Evolutionary conservation across 1,139 yeast species (phyloP).

Genomic region (Eremothecium coryli): DNA sequence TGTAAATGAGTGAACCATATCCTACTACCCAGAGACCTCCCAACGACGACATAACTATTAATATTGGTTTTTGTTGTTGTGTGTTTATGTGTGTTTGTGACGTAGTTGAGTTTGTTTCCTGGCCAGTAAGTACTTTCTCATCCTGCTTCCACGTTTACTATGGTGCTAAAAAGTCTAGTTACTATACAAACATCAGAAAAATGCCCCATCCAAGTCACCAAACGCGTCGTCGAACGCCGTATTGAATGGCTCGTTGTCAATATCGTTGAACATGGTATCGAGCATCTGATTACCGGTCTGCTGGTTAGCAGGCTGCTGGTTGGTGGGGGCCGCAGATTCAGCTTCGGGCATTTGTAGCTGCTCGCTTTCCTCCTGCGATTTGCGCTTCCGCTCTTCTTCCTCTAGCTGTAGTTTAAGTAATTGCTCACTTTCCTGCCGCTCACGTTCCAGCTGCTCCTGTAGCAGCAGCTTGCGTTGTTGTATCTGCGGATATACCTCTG

Average conservation of each 20-base stretch:
- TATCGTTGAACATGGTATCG: constrained; percentile 24
- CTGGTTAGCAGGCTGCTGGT: constrained; percentile 12
- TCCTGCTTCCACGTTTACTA: too few relatives aligned
- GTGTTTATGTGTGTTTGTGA: too few relatives aligned
- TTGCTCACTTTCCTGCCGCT: constrained; percentile 7
- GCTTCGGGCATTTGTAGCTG: constrained; percentile 6
- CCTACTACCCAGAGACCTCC: constrained; percentile 73
- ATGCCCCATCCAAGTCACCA: constrained; percentile 30
- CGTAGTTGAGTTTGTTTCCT: too few relatives aligned
- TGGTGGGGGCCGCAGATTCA: constrained; percentile 3
- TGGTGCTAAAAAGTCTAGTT: too few relatives aligned
- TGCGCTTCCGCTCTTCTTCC: constrained; percentile 5
- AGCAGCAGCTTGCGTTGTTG: constrained; percentile 8
- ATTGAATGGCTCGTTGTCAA: constrained; percentile 26
- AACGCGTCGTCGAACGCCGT: constrained; percentile 29
- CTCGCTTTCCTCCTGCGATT: constrained; percentile 5
- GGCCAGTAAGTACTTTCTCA: too few relatives aligned
- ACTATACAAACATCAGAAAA: constrained; percentile 16
- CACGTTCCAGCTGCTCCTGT: constrained; percentile 7
- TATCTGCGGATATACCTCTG: constrained; percentile 5
- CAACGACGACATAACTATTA: neutral
- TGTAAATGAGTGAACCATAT: constrained; percentile 82
- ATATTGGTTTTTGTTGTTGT: neutral
- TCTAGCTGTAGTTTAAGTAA: constrained; percentile 6
- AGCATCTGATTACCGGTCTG: constrained; percentile 11